These are phyloP conservation scores for Epichloe sp. DNA, from an alignment of 2,329 filamentous ascomycete species.

Conservation along the genomic window DNA sequence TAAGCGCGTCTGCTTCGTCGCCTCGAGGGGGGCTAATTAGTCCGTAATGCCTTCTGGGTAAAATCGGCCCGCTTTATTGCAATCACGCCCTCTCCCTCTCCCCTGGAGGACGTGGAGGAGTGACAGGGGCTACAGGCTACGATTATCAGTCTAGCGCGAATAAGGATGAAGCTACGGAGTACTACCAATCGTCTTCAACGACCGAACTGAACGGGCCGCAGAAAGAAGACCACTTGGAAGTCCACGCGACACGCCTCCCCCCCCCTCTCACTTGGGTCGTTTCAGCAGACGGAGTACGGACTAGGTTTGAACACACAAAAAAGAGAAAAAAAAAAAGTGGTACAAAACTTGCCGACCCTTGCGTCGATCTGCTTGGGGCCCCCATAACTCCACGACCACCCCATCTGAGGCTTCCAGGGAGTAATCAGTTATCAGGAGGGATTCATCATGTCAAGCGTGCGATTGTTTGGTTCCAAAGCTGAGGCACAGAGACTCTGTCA, in stretches of 20 bases:
- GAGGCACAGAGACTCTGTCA: too few relatives aligned
- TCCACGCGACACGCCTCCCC: not conserved
- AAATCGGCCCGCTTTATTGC: not conserved
- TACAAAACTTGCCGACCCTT: not conserved
- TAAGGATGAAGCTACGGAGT: too few relatives aligned
- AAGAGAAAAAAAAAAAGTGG: not conserved
- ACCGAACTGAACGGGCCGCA: too few relatives aligned
- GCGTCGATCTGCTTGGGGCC: not conserved
- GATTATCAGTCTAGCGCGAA: too few relatives aligned
- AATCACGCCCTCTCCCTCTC: not conserved
- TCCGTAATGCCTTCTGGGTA: not conserved
- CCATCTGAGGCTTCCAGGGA: not conserved
- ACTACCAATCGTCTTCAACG: too few relatives aligned
- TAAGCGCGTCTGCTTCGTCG: conserved; percentile 2
- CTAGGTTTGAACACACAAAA: not conserved
- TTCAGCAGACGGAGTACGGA: not conserved
- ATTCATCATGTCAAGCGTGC: not conserved
- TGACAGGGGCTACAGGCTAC: too few relatives aligned
- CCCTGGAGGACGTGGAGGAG: not conserved
- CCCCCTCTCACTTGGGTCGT: not conserved
- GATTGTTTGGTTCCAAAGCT: too few relatives aligned
- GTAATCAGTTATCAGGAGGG: not conserved
- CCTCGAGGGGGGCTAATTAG: not conserved
- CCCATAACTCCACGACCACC: not conserved
- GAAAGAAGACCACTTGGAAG: too few relatives aligned